phyloP scores from a whole-genome alignment of 495 filamentous ascomycete species.

The Platismatia glauca region DNA sequence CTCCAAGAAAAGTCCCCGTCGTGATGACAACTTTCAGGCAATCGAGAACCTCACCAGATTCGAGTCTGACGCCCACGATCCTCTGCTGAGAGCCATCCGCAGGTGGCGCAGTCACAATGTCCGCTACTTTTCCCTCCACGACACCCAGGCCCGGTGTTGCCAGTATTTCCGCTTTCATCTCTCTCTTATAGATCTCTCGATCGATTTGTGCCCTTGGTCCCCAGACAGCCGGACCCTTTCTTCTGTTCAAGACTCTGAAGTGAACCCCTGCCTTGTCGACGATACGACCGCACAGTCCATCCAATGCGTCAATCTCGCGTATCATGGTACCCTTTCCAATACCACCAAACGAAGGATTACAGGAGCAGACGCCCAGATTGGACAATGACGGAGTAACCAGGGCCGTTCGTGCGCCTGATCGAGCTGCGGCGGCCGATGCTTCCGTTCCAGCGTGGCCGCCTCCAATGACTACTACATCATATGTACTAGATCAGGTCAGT shows the following conservation, averaged over 20 bases:
- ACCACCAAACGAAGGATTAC: slow-evolving; percentile 94
- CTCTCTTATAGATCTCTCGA: slow-evolving; percentile 74
- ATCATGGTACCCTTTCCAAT: slow-evolving; percentile 99
- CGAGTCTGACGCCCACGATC: slow-evolving; percentile 73
- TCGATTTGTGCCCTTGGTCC: slow-evolving; percentile 95
- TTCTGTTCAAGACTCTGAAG: slow-evolving; percentile 78
- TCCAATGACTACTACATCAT: slow-evolving; percentile 91
- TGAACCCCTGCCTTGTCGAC: slow-evolving; percentile 91
- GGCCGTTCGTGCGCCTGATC: slow-evolving; percentile 80
- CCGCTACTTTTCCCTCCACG: slow-evolving; percentile 79
- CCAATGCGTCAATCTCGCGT: slow-evolving; percentile 89
- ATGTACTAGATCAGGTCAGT: slow-evolving; percentile 44
- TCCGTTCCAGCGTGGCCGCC: slow-evolving; percentile 94
- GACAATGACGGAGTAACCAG: slow-evolving; percentile 77
- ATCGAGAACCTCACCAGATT: slow-evolving; percentile 77
- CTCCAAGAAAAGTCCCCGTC: slow-evolving; percentile 90
- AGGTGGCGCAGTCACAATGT: slow-evolving; percentile 59
- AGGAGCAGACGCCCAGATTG: slow-evolving; percentile 92
- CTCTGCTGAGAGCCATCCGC: slow-evolving; percentile 51
- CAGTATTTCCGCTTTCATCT: slow-evolving; percentile 83
- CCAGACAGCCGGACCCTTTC: slow-evolving; percentile 94
- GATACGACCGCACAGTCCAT: slow-evolving; percentile 80
- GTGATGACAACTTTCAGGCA: slow-evolving; percentile 85
- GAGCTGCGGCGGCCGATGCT: slow-evolving; percentile 86
- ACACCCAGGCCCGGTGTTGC: slow-evolving; percentile 68